Conservation (phyloP, 2,329 filamentous ascomycete genomes). For the Chrysoporthe deuterocubensis region DNA sequence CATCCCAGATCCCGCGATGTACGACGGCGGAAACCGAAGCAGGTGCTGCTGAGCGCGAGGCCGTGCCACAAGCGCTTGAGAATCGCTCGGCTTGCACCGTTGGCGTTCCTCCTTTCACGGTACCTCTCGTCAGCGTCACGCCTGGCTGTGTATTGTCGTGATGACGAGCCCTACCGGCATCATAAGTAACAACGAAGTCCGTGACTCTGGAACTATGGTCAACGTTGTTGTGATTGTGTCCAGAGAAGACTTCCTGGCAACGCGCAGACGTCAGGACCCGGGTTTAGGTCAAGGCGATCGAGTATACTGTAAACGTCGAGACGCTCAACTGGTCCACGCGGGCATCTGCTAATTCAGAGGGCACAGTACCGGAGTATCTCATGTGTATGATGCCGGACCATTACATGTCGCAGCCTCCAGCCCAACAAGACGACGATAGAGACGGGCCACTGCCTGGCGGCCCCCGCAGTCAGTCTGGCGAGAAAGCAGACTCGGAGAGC, state of each 20-base stretch:
- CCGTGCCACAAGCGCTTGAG: not conserved
- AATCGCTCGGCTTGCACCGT: not conserved
- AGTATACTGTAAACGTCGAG: not conserved
- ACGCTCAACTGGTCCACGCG: not conserved
- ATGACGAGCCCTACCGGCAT: not conserved
- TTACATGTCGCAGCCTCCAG: not conserved
- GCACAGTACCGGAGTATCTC: too few species aligned
- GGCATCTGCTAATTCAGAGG: not conserved
- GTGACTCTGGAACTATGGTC: not conserved
- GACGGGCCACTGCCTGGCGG: not conserved
- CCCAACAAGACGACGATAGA: not conserved
- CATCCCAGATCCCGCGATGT: not conserved
- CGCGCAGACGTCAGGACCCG: too few species aligned
- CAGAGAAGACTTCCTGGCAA: not conserved
- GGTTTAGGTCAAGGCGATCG: rapidly evolving
- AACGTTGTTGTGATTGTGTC: not conserved
- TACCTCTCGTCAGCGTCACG: not conserved
- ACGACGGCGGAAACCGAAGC: not conserved
- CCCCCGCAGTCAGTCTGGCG: not conserved
- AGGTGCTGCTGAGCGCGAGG: not conserved
- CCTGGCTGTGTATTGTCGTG: not conserved
- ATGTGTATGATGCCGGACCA: too few species aligned
- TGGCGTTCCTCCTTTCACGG: not conserved
- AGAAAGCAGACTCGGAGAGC: not conserved
- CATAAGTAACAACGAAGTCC: not conserved